Evolutionary conservation across 345 rosid genomes (phyloP).

Genomic region (Citrus maxima): DNA sequence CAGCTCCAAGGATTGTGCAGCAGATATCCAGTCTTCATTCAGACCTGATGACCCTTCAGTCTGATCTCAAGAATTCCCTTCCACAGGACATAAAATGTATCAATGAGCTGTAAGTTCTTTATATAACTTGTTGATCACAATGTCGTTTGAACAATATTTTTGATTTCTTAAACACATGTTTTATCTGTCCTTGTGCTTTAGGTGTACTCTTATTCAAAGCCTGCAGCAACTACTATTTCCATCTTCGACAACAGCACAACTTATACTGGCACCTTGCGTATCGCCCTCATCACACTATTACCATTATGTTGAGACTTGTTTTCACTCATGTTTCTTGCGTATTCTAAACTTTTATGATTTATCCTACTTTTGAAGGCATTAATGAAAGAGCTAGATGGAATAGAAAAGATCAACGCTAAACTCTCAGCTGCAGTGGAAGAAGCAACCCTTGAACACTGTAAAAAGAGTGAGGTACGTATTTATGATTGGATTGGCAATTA

Average conservation of each 20-base stretch:
- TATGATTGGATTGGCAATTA: background rate
- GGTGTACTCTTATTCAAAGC: slow-evolving; percentile 81
- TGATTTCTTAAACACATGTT: background rate
- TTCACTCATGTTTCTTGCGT: background rate
- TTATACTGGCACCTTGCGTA: slow-evolving; percentile 83
- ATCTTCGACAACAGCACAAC: slow-evolving; percentile 96
- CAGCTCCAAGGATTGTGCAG: slow-evolving; percentile 89
- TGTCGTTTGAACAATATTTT: background rate
- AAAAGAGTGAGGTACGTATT: slow-evolving; percentile 69
- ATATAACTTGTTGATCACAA: background rate
- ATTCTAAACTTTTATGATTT: slow-evolving; percentile 8
- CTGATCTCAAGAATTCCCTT: slow-evolving; percentile 86
- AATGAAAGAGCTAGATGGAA: slow-evolving; percentile 93
- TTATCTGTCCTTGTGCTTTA: slow-evolving; percentile 16
- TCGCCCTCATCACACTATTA: background rate
- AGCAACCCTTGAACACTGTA: slow-evolving; percentile 81
- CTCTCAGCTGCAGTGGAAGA: slow-evolving; percentile 90
- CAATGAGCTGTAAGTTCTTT: slow-evolving; percentile 73
- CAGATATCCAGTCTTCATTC: slow-evolving; percentile 79
- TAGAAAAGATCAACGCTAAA: slow-evolving; percentile 84
- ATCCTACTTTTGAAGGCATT: slow-evolving; percentile 42
- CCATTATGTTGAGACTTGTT: background rate
- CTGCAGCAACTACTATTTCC: slow-evolving; percentile 90
- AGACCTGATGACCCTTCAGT: slow-evolving; percentile 70
- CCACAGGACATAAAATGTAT: slow-evolving; percentile 91